phyloP scores from a whole-genome alignment of 164 flowering plant genomes.

The Vitis amurensis region DNA sequence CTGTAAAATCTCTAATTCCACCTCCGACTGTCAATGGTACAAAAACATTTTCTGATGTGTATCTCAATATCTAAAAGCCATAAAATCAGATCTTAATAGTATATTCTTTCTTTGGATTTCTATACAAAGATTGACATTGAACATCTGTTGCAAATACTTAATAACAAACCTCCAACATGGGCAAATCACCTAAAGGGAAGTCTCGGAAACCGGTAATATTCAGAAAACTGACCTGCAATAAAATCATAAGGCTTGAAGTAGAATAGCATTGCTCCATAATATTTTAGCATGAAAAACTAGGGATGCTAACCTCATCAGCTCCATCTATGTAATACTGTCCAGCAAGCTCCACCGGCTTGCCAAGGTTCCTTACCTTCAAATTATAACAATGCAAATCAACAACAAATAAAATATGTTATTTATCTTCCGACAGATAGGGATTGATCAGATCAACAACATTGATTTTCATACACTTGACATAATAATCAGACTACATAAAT shows the following conservation, averaged over 20 bases:
- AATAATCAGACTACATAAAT: too few relatives aligned
- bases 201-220: slow-evolving; percentile 97
- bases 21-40: slow-evolving; percentile 99
- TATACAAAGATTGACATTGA: background rate
- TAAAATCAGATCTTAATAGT: background rate
- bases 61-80: slow-evolving; percentile 61
- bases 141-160: slow-evolving; percentile 2
- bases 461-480: background rate
- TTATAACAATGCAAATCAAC: slow-evolving; percentile 6
- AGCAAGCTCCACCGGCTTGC: slow-evolving; percentile 98
- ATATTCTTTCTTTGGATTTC: too few relatives aligned
- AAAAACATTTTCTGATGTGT: slow-evolving; percentile 90
- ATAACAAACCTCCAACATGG: slow-evolving; percentile 86
- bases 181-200: slow-evolving; percentile 93
- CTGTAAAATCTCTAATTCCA: slow-evolving; percentile 95
- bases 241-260: slow-evolving; percentile 8
- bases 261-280: background rate
- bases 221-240: slow-evolving; percentile 82
- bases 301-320: slow-evolving; percentile 84
- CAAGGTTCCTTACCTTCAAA: slow-evolving; percentile 89
- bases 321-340: slow-evolving; percentile 90
- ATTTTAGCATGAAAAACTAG: too few relatives aligned
- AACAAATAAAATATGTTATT: background rate
- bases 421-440: background rate
- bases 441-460: background rate